Percentiles rank a stretch among this genome's conserved stretches.
Evolutionary conservation across 345 rosid species (phyloP).

Genomic region (Brassica rapa): DNA sequence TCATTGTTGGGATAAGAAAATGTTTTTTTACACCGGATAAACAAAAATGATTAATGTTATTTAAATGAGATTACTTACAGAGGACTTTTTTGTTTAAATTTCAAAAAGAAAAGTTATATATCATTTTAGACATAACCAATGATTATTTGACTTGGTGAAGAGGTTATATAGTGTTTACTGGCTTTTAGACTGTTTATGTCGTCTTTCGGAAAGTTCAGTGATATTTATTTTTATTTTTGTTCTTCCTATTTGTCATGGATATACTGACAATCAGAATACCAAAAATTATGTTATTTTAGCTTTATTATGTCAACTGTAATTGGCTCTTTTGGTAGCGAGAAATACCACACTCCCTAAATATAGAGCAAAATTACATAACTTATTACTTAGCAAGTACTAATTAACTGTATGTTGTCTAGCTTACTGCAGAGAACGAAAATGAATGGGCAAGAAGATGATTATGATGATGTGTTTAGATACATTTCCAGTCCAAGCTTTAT

Average conservation of each 20-base stretch:
- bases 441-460: constrained; percentile 44
- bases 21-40: too few species aligned
- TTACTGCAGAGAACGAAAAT: constrained; percentile 45
- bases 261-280: not conserved
- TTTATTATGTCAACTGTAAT: not conserved
- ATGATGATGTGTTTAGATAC: constrained; percentile 41
- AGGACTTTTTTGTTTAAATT: not conserved
- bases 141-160: not conserved
- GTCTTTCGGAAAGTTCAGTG: not conserved
- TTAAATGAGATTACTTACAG: not conserved
- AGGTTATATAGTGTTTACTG: too few species aligned
- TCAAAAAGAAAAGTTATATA: not conserved
- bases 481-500: constrained; percentile 33
- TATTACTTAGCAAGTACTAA: not conserved
- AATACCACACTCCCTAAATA: not conserved
- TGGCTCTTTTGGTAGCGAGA: not conserved
- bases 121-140: not conserved
- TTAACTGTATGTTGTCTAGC: not conserved
- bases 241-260: not conserved
- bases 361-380: not conserved
- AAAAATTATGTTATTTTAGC: not conserved
- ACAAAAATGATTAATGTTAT: too few species aligned
- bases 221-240: too few species aligned
- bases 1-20: not conserved
- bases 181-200: too few species aligned